Evolutionary conservation across 2,329 filamentous ascomycete genomes (phyloP).

Genomic region (Lachnellula suecica): DNA sequence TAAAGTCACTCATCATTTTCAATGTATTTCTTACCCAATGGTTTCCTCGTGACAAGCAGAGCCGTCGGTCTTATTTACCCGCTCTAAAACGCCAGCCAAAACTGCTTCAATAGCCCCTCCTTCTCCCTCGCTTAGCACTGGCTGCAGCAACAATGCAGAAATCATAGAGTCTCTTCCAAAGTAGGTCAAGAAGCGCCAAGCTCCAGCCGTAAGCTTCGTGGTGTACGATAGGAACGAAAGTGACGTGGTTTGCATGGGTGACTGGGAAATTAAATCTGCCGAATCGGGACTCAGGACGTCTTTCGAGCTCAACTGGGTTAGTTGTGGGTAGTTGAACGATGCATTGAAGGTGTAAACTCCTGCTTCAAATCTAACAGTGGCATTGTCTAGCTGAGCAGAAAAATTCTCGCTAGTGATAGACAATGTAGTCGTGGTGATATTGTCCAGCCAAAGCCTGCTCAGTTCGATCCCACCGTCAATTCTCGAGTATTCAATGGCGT

Average conservation of each 20-base stretch:
- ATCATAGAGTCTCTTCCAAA: conserved; percentile 68
- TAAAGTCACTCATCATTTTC: too few species aligned
- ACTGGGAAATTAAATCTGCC: conserved; percentile 42
- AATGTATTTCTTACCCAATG: conserved; percentile 46
- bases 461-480: conserved; percentile 44
- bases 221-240: conserved; percentile 64
- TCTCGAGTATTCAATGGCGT: conserved; percentile 45
- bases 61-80: conserved; percentile 58
- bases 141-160: conserved; percentile 54
- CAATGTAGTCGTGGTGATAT: conserved; percentile 55
- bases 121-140: conserved; percentile 54
- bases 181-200: conserved; percentile 66
- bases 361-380: conserved; percentile 45
- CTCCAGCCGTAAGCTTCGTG: conserved; percentile 61
- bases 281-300: conserved; percentile 51
- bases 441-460: conserved; percentile 60
- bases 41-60: conserved; percentile 65
- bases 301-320: conserved; percentile 49
- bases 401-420: conserved; percentile 46
- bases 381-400: conserved; percentile 40
- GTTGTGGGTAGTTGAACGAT: conserved; percentile 61
- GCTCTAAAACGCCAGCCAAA: conserved; percentile 58
- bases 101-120: conserved; percentile 60
- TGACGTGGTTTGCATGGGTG: conserved; percentile 48
- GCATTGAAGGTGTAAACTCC: conserved; percentile 59